Conservation (phyloP, 225 moss, liverwort and hornwort species). For the Takakia lepidozioides region DNA sequence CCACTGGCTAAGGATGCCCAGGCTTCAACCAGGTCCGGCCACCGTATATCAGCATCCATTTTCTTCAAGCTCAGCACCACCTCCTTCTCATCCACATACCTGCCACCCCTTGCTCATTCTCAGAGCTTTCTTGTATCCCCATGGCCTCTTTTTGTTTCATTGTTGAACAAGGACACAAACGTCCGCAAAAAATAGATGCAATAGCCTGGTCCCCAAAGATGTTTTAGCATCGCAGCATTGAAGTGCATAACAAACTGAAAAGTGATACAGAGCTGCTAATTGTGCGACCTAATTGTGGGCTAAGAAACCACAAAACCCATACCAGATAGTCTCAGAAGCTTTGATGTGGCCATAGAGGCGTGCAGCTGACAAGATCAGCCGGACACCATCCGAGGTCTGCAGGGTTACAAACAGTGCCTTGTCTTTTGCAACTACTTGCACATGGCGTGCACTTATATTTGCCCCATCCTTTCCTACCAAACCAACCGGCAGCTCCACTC, state of each 20-base stretch:
- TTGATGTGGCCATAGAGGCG: slow-evolving; percentile 75
- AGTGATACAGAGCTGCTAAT: no score
- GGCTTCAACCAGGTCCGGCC: slow-evolving; percentile 80
- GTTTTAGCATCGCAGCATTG: no score
- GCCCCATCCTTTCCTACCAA: slow-evolving; percentile 48
- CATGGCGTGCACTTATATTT: slow-evolving; percentile 62
- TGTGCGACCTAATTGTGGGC: no score
- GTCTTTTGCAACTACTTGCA: slow-evolving; percentile 73
- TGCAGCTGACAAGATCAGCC: slow-evolving; percentile 51
- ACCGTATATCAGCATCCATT: slow-evolving; percentile 60
- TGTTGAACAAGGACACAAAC: no score
- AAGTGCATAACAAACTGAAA: no score
- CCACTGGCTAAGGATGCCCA: slow-evolving; percentile 77
- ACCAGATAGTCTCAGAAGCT: slow-evolving; percentile 91
- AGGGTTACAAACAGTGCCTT: slow-evolving; percentile 60
- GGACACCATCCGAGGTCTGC: slow-evolving; percentile 56
- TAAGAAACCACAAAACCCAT: no score
- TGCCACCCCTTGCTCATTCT: slow-evolving; percentile 16
- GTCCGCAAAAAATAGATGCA: no score
- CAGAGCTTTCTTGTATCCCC: background rate
- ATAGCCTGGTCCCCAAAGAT: no score
- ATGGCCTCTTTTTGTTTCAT: background rate
- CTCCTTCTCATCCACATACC: slow-evolving; percentile 84
- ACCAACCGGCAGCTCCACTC: slow-evolving; percentile 64
- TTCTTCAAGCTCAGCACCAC: slow-evolving; percentile 81